Percentiles rank a stretch among this genome's conserved stretches.
phyloP scores from a whole-genome alignment of 805 yeast genomes.

The Phaffomyces thermotolerans region DNA sequence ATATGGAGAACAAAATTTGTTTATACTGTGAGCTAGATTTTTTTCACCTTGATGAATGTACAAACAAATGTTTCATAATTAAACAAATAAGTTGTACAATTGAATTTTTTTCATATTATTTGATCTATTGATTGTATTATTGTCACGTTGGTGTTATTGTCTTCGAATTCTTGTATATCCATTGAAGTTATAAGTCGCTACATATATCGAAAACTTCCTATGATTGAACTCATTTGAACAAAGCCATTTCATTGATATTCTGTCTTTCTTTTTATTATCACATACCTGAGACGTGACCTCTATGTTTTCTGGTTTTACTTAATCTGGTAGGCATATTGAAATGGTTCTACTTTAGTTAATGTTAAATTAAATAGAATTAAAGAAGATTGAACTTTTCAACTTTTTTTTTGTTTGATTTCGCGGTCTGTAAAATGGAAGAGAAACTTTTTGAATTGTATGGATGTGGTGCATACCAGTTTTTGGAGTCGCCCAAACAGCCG shows the following conservation, averaged over 20 bases:
- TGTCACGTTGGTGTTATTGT: no score
- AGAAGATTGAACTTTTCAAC: slow-evolving; percentile 20
- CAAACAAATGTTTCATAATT: no score
- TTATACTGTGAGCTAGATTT: no score
- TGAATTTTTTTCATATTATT: no score
- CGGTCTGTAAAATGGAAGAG: background rate
- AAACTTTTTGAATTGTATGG: background rate
- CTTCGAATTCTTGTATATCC: no score
- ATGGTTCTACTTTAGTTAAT: slow-evolving; percentile 19
- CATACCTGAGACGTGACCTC: slow-evolving; percentile 99
- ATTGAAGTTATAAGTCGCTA: background rate
- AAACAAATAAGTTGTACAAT: no score
- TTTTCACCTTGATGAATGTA: no score
- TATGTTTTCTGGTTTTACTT: slow-evolving; percentile 99
- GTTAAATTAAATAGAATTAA: slow-evolving; percentile 5
- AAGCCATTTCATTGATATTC: background rate
- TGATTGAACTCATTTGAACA: background rate
- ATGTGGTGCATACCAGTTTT: slow-evolving; percentile 5
- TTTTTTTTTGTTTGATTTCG: slow-evolving; percentile 11
- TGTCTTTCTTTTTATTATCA: slow-evolving; percentile 18
- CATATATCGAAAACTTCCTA: background rate
- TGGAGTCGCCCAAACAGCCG: background rate
- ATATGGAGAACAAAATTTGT: no score
- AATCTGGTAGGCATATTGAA: slow-evolving; percentile 94
- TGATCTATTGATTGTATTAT: no score